Percentiles rank a stretch among this genome's conserved stretches.
Conservation (phyloP, 257 asterid species). For the Scutellaria galericulata region DNA sequence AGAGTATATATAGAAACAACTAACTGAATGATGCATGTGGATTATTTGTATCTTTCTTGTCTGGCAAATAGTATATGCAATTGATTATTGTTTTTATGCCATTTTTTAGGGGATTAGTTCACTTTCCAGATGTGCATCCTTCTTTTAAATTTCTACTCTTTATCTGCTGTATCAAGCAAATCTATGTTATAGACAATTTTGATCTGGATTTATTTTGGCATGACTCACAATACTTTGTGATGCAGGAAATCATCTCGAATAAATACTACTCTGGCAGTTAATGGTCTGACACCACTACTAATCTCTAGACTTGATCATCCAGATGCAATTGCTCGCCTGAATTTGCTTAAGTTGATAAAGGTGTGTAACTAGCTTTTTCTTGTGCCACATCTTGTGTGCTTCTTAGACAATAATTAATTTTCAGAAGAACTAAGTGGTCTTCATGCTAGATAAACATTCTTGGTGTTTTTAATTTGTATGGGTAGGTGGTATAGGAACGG, state of each 20-base stretch:
- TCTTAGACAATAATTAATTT: constrained; percentile 1
- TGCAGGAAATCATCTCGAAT: constrained; percentile 97
- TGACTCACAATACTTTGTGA: constrained; percentile 33
- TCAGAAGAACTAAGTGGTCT: background rate
- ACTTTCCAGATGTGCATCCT: constrained; percentile 14
- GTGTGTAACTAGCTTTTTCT: constrained; percentile 44
- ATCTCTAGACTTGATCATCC: constrained; percentile 89
- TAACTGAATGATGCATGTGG: background rate
- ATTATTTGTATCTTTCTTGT: background rate
- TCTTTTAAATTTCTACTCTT: constrained; percentile 14
- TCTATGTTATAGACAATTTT: background rate
- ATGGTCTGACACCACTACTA: constrained; percentile 91
- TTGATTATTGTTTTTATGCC: background rate
- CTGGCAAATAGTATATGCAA: background rate
- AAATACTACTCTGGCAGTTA: constrained; percentile 92
- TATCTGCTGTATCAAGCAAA: constrained; percentile 22
- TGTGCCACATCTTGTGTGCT: constrained; percentile 26
- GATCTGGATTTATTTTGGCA: constrained; percentile 20
- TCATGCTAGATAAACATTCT: background rate
- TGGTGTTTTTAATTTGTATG: background rate
- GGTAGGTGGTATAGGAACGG: constrained; percentile 9
- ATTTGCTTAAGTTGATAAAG: constrained; percentile 89
- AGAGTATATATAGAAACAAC: background rate
- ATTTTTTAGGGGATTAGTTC: background rate
- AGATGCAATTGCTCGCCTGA: constrained; percentile 96